Base-by-base conservation (phyloP, 208 protist genomes). In the Strigomonas culicis region DNA sequence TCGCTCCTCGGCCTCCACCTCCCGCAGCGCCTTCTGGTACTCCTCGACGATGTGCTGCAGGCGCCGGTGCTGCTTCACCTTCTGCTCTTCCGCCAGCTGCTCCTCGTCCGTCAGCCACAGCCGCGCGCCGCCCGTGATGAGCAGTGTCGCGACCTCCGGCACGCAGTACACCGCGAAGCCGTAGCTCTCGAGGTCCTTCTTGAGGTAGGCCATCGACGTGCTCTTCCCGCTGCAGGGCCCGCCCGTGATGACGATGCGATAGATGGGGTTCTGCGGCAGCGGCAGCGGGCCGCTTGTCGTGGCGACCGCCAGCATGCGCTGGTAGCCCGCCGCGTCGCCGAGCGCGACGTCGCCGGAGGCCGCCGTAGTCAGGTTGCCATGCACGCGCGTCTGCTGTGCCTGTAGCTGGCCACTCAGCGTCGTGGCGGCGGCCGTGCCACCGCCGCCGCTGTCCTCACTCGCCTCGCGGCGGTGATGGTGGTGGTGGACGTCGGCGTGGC, bases 181-280 rank as follows among this genome's bases (percentile, higher is more conserved):
- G 6, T 46, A n/a, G 1, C 7, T 55, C 41, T 75, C 64, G 36
- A 85, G 59, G 53, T 64, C 49, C 25, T 24, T 50, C 47, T 69
- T 66, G 39, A 86, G 59, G 49, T 63, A 59, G 17, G 41, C 21
- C 57, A 82, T 66, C 17, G 34, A 65, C 41, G 80, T 75, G 47
- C 56, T 72, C 63, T 86, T 86, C 11, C 80, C 80, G 36, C 71
- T 79, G 66, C 80, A 86, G 8, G 80, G 80, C 27, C 80, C 76
- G 51, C 80, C 80, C 11, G 80, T 86, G 51, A 86, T 63, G 22
- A 82, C 73, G 25, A 86, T 59, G 22, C 75, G 69, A 53, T 80
- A 78, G 32, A 82, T 73, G n/a, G 66, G 70, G 44, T 63, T 61
- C 41, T 73, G 55, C 32, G 68, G 68, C 21, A 70, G 53, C 22